Base-by-base conservation (phyloP, 225 moss, liverwort and hornwort species). In the Marchantia polymorpha region DNA sequence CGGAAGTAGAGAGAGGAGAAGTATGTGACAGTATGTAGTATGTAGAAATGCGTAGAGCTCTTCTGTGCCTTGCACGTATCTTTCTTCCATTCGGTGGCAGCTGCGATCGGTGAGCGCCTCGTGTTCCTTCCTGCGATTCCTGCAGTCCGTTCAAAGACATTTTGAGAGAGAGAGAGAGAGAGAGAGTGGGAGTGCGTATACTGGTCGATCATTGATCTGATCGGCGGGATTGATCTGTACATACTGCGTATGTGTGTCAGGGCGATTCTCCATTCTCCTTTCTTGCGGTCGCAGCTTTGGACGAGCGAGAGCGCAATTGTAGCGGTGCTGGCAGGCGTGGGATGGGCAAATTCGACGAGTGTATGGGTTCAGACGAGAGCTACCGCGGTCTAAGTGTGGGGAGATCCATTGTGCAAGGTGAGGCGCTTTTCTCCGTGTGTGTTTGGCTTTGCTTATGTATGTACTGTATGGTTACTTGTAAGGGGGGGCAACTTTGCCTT, bases 191-290 rank as follows among this genome's bases (percentile, higher is more conserved):
- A 39, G 70, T 71, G 47, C 50, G 50, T 50, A 50, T 23, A n/a
- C 39, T 39, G 39, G 39, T 39, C 5, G 39, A 39, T 22, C 22
- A 49, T 22, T 71, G 71, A 71, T 71, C 7, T 16, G 51, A 71
- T 71, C 19, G 71, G n/a, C 51, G 69, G 61, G 69, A 47, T 69
- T 71, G 22, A 13, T 22, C 50, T 46, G 71, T 71, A 39, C 39
- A 39, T 39, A 39, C 39, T 5, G 5, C 39, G 39, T 39, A 39
- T 39, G 39, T 47, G 69, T 46, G 69, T 13, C 48, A 48, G 20
- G n/a, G 47, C 6, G 46, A 48, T 14, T 46, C 16, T 39, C 23
- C 47, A 48, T 14, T 46, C 16, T 39, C 23, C 47, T n/a, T 71
- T 10, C 31, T 27, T 39, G 39, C 65, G 26, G 65, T 12, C 65